A percentile compares a stretch with the other conserved stretches of the same genome.
Evolutionary conservation across 441 rosid genomes (phyloP).

Genomic region (Brassica hybrid): DNA sequence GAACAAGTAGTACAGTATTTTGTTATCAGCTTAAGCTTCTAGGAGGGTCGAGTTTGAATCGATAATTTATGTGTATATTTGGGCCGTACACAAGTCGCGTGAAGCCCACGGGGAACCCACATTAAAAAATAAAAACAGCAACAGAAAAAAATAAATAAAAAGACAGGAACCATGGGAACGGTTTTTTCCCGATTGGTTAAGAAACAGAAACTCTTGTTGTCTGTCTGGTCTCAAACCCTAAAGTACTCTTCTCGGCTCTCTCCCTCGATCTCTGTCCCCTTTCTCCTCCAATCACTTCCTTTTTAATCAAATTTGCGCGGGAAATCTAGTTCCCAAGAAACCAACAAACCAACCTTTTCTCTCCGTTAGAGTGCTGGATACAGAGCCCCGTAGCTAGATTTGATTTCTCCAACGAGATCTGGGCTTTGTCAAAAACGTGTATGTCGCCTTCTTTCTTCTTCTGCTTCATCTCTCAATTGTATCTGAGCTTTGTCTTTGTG

Average conservation of each 20-base stretch:
- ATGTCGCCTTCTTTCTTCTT: neutral
- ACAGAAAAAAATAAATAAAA: neutral
- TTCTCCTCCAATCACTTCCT: neutral
- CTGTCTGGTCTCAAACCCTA: neutral
- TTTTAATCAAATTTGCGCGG: neutral
- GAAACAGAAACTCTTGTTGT: neutral
- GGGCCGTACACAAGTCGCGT: neutral
- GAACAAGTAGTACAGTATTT: neutral
- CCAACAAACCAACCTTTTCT: too few relatives aligned
- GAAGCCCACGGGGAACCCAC: neutral
- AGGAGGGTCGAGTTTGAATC: too few relatives aligned
- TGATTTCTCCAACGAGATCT: neutral
- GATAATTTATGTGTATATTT: too few relatives aligned
- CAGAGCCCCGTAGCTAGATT: neutral
- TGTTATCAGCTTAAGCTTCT: neutral
- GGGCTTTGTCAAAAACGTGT: neutral
- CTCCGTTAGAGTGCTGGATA: neutral
- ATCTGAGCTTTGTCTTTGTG: neutral
- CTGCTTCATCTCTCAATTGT: neutral
- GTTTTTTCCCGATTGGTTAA: neutral
- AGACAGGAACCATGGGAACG: neutral
- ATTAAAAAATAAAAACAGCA: neutral
- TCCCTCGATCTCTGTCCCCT: neutral
- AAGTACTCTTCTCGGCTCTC: neutral
- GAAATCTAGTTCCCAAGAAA: neutral